Evolutionary conservation across 305 asterid genomes (phyloP).

Genomic region (Plantago coronopus): DNA sequence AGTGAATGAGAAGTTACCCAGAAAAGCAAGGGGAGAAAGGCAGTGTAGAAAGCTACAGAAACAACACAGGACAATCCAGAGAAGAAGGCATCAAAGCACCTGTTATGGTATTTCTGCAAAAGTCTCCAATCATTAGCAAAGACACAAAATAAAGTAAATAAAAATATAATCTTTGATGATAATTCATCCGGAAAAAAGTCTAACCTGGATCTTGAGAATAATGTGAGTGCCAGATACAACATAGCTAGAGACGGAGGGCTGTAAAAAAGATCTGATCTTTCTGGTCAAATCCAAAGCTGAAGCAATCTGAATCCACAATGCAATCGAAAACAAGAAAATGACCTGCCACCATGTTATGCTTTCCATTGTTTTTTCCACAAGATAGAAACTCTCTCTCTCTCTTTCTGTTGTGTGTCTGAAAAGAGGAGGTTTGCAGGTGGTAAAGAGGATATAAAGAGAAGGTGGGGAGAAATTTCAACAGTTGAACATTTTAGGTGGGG

Average conservation of each 20-base stretch:
- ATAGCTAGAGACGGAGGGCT: conserved; percentile 62
- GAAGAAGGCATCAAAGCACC: conserved; percentile 69
- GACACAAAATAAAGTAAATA: not conserved
- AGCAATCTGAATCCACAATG: conserved; percentile 69
- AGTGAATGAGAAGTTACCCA: conserved; percentile 52
- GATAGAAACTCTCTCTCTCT: not conserved
- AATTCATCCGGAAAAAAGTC: conserved; percentile 6
- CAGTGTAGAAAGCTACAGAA: conserved; percentile 97
- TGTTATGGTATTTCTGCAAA: conserved; percentile 68
- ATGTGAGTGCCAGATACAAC: conserved; percentile 60
- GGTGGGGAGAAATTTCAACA: not conserved
- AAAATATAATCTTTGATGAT: not conserved
- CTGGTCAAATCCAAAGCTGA: conserved; percentile 58
- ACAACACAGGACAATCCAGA: conserved; percentile 81
- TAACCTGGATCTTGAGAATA: conserved; percentile 81
- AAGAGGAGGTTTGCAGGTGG: not conserved
- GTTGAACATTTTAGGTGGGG: not conserved
- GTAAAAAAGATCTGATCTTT: conserved; percentile 70
- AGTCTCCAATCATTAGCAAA: not conserved
- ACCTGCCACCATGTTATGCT: conserved; percentile 58
- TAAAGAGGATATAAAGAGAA: not conserved
- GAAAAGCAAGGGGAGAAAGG: conserved; percentile 90
- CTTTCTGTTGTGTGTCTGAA: not conserved
- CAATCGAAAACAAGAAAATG: conserved; percentile 50
- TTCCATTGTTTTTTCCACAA: conserved; percentile 47